Evolutionary conservation across 805 yeast species (phyloP).

Genomic region (Candida loeiensis): DNA sequence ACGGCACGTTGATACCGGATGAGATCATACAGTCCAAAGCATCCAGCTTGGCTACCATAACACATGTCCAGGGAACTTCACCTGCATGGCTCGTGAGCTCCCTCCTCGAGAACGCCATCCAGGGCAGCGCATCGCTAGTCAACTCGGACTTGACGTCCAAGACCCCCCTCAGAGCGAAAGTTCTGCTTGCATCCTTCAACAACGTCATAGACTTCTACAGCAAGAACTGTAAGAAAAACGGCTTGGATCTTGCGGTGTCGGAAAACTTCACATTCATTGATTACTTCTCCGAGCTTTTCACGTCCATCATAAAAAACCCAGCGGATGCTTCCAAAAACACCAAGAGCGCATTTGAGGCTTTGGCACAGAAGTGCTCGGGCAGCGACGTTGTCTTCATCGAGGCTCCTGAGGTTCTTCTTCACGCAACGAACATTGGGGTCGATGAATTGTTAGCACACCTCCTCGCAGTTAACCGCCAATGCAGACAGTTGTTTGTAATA

Average conservation of each 20-base stretch:
- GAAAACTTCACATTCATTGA: slow-evolving; percentile 40
- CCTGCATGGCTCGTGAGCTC: slow-evolving; percentile 62
- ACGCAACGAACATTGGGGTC: slow-evolving; percentile 37
- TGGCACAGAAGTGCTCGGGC: slow-evolving; percentile 12
- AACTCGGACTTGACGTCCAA: slow-evolving; percentile 25
- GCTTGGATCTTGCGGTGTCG: slow-evolving; percentile 28
- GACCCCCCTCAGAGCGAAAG: slow-evolving; percentile 23
- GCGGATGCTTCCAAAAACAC: slow-evolving; percentile 15
- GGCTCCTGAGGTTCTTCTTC: slow-evolving; percentile 44
- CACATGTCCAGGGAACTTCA: slow-evolving; percentile 47
- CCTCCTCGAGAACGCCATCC: slow-evolving; percentile 48
- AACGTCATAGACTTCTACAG: slow-evolving; percentile 30
- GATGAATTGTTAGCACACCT: slow-evolving; percentile 34
- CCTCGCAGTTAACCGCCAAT: slow-evolving; percentile 27
- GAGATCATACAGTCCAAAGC: slow-evolving; percentile 12
- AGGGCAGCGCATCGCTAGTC: slow-evolving; percentile 46
- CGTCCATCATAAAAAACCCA: slow-evolving; percentile 25
- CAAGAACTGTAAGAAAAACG: slow-evolving; percentile 37
- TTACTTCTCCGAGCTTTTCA: slow-evolving; percentile 45
- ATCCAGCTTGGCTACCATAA: slow-evolving; percentile 22
- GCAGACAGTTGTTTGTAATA: slow-evolving; percentile 35
- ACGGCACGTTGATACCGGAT: slow-evolving; percentile 43
- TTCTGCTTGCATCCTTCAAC: slow-evolving; percentile 34
- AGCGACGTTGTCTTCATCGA: slow-evolving; percentile 38
- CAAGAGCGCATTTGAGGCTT: slow-evolving; percentile 15